Base-by-base conservation (phyloP, 2,329 filamentous ascomycete species). In the Colletotrichum salicis region DNA sequence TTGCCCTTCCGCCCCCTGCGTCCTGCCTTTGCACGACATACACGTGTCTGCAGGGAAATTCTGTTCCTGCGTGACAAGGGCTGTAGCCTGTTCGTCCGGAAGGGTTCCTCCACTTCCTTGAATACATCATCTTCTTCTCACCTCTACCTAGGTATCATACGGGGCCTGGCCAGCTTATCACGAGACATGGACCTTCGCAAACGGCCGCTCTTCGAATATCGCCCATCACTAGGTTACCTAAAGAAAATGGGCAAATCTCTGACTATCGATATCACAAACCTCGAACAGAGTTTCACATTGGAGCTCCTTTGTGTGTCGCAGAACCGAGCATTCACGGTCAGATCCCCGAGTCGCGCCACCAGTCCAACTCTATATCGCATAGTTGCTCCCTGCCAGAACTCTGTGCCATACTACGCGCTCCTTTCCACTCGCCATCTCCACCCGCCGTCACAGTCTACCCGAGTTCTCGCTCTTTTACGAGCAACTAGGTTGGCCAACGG, bases 321-420 rank as follows among this genome's bases (percentile, higher is more conserved):
- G 33, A 33, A 22, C 22, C 33, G n/a, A 48, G 55, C 31, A 24
- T 12, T 54, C 41, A 64, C 58, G 51, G 37, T 52, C 58, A 33
- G 64, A 71, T 68, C 58, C 58, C 31, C 13, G 15, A 55, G 33
- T 31, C 33, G 57, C 55, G 55, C 67, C 67, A 35, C 63, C 27
- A 65, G 22, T 55, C 45, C 56, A 67, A 67, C 68, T 62, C 54
- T 54, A 71, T 71, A 57, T 52, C 54, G 63, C 22, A 41, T 54
- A 19, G 15, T 54, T 61, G 24, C 27, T 6, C 15, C 15, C 12
- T 45, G 24, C 31, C 31, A 31, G 24, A 61, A 55, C 56, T 51
- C 48, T 33, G 45, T 33, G 45, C 45, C 64, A 35, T 31, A 10
- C 31, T 35, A 12, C 31, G 8, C 41, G 41, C 41, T 22, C 41